A percentile compares a stretch with the other conserved stretches of the same genome.
Evolutionary conservation across 352 stramenopile species (phyloP).

Genomic region (Pythium brassicae): DNA sequence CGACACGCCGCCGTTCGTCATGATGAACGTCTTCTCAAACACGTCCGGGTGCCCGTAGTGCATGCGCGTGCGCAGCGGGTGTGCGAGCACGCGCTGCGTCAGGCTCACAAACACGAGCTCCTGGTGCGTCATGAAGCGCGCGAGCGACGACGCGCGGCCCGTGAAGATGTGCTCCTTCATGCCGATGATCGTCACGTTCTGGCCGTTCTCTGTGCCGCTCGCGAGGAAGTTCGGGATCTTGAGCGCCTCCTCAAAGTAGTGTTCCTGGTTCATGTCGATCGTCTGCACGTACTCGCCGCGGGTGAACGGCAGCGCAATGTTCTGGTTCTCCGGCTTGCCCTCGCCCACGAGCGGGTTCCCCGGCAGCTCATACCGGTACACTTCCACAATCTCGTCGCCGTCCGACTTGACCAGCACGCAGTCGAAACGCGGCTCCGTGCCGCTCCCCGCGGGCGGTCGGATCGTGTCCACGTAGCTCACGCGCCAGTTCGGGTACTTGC

Average conservation of each 20-base stretch:
- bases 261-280: conserved; percentile 92
- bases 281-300: conserved; percentile 84
- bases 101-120: conserved; percentile 87
- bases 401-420: conserved; percentile 83
- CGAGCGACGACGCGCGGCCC: conserved; percentile 73
- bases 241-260: conserved; percentile 87
- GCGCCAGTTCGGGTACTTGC: conserved; percentile 93
- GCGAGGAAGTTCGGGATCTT: conserved; percentile 88
- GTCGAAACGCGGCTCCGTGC: conserved; percentile 65
- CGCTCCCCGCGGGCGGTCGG: conserved; percentile 57
- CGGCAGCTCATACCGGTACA: conserved; percentile 84
- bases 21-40: conserved; percentile 86
- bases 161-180: conserved; percentile 91
- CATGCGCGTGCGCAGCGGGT: conserved; percentile 72
- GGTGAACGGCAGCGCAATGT: conserved; percentile 81
- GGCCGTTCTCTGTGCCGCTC: conserved; percentile 56
- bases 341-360: conserved; percentile 81
- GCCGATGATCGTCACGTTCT: conserved; percentile 80
- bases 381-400: conserved; percentile 82
- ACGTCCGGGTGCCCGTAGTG: conserved; percentile 88
- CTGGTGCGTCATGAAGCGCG: conserved; percentile 86
- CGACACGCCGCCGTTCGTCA: conserved; percentile 80
- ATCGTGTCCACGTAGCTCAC: conserved; percentile 89
- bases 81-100: conserved; percentile 77
- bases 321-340: conserved; percentile 88